Evolutionary conservation across 2,329 filamentous ascomycete genomes (phyloP), one percentile per base, ranked within the genome.

Genomic region (Phialophora macrospora): DNA sequence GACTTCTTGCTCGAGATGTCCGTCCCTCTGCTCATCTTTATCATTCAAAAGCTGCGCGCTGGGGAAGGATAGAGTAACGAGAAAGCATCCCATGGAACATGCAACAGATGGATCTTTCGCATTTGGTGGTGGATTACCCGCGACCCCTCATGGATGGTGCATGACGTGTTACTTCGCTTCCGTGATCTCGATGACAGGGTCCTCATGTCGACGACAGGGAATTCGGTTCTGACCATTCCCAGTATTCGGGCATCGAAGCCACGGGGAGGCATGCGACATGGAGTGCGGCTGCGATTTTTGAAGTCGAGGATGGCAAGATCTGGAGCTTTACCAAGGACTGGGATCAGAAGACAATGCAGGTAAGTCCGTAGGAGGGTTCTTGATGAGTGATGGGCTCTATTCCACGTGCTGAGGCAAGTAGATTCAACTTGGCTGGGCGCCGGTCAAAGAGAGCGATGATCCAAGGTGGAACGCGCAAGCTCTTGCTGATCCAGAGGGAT

Each of bases 231-330:
- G 28, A 48, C 38, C 8, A 26, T n/a, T n/a, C 17, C 17, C 5
- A n/a, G 38, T n/a, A 44, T 44, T 8, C 2, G 58, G 77, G 76
- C 0, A 77, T 79, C 54, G 65, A 77, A 59, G 70, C 72, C 32
- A 75, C 70, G 17, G 72, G 73, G 1, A 73, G 71, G 20, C 74
- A 75, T 66, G 77, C 77, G 28, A 70, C 69, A 2, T 79, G 77
- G 77, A 73, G 73, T 61, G 77, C 77, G 22, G 74, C 76, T 26
- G 77, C 75, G n/a, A 78, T 79, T 28, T 78, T 78, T 63, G 76
- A 78, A 65, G 72, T 77, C 17, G 70, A 74, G 38, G 70, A 75
- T 34, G 76, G 75, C 9, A 78, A 77, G 70, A 72, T 78, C 22
- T 71, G 72, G 61, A 74, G 75, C 28, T 78, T 76, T 68, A 76